Evolutionary conservation across 2,329 filamentous ascomycete genomes (phyloP), one percentile per base, ranked within the genome.

Genomic region (Rosellinia necatrix): DNA sequence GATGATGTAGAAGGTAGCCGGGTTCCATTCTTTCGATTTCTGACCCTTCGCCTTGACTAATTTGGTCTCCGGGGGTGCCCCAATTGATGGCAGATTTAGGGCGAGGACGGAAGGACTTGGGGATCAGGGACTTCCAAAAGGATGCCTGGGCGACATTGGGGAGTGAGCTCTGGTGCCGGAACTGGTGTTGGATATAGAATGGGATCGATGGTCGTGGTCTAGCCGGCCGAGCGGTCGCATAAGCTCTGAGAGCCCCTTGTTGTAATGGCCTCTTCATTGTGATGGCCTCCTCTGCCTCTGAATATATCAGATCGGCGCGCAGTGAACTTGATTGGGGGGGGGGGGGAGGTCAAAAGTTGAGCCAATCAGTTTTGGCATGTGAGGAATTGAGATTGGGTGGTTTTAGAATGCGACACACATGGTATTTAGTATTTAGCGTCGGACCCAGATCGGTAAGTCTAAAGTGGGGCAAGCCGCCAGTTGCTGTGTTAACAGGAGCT

Each of bases 1-100:
- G 66, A 87, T 78, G 64, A 93, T 90, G 72, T 87, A 94, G 68
- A 91, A 93, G 0, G 87, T 92, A 17, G 89, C 89, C 2, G 90
- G 89, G 65, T 93, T 93, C 86, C 88, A 90, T 64, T 85, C 83
- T 68, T 83, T 87, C 13, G 81, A 75, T 62, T 80, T 82, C 21
- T 71, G 66, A n/a, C n/a, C n/a, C 29, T 75, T 72, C 66, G 75
- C 75, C 22, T 56, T 56, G n/a, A n/a, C n/a, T 13, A 35, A 4
- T 24, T 27, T 27, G 7, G 12, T 27, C 25, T 50, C 44, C 7
- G 60, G 66, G n/a, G 13, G 50, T 51, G 15, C 66, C 61, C 60
- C 62, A 64, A 29, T 65, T 56, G 22, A 59, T 59, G 73, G 65
- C 40, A 66, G 70, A 48, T 64, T 78, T 63, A 75, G 70, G 58